Evolutionary conservation across 208 protist species (phyloP), one percentile per base, ranked within the genome.

Genomic region (Trypanosoma lewisi): DNA sequence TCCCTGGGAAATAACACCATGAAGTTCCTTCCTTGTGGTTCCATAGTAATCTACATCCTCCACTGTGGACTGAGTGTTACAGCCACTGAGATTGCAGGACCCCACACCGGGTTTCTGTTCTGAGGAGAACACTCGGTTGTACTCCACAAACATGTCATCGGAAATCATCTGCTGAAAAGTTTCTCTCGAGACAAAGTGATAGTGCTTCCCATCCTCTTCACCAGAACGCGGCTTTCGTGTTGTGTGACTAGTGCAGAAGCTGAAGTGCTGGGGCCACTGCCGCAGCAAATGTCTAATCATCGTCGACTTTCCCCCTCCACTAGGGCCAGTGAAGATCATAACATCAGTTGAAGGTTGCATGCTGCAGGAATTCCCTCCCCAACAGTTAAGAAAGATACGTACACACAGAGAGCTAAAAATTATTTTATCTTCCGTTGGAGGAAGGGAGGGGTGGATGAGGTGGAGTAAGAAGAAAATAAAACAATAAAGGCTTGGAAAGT

Each of bases 161-260:
- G 69, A 56, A 45, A 96, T 65, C 54, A 94, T 41, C 19, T 62
- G 14, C 33, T 83, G 42, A 39, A 97, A 91, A 30, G 70, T 48
- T 1, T 78, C 76, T 28, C 63, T 52, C 2, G 56, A 66, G 11
- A 83, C 73, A 57, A 96, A 98, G 74, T 96, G 72, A 63, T 98
- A 98, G 56, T 94, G 63, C 27, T 78, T 66, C 11, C 94, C 94
- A 58, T 96, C 44, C 21, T 69, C 58, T 78, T 98, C 94, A 5
- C 87, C 91, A 2, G 41, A 23, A 11, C 90, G 78, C 23, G 89
- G 83, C 27, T 54, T 19, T 30, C 94, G 81, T 4, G 94, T 97
- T 16, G 94, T 97, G 82, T 95, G 82, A 59, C 89, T 96, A 9
- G 97, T 80, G 36, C 77, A 87, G 49, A 97, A 97, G 47, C 77